phyloP scores from a whole-genome alignment of 2,329 filamentous ascomycete genomes.

The Chrysoporthe austroafricana region DNA sequence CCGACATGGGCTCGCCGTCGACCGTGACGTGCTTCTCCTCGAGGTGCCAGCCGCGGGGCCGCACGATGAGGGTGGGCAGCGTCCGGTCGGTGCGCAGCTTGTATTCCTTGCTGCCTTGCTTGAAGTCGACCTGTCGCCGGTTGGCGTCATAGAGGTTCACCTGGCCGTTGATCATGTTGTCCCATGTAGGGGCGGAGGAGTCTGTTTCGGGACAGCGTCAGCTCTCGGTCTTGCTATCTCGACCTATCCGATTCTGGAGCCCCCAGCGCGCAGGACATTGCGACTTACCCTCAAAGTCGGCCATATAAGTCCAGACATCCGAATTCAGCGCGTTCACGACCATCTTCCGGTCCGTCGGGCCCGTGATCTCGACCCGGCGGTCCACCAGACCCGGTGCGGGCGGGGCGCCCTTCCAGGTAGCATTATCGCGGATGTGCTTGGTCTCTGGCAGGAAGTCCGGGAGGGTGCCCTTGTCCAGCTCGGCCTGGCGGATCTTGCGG shows the following conservation, averaged over 20 bases:
- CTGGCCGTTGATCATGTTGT: conserved; percentile 99
- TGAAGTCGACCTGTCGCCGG: conserved; percentile 93
- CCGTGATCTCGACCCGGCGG: conserved; percentile 94
- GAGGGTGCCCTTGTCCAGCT: conserved; percentile 86
- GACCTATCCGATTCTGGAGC: too few relatives aligned
- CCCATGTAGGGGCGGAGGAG: conserved; percentile 94
- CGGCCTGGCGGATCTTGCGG: conserved; percentile 82
- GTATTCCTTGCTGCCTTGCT: conserved; percentile 93
- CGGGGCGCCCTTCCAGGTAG: conserved; percentile 88
- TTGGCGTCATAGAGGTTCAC: conserved; percentile 97
- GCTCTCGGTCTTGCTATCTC: conserved; percentile 23
- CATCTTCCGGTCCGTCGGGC: conserved; percentile 98
- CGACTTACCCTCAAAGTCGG: conserved; percentile 88
- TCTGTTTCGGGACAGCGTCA: conserved; percentile 55
- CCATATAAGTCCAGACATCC: conserved; percentile 99
- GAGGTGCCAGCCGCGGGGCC: conserved; percentile 95
- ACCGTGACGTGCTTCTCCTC: conserved; percentile 98
- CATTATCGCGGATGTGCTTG: conserved; percentile 90
- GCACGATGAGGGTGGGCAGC: conserved; percentile 87
- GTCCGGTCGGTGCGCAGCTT: conserved; percentile 90
- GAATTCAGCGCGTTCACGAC: conserved; percentile 96
- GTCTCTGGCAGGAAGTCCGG: conserved; percentile 97
- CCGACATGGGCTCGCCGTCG: conserved; percentile 93
- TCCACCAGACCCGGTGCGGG: conserved; percentile 93
- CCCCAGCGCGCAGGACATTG: neutral